Percentiles rank a stretch among this genome's conserved stretches.
phyloP scores from a whole-genome alignment of 441 rosid species.

The Populus trichocarpa region DNA sequence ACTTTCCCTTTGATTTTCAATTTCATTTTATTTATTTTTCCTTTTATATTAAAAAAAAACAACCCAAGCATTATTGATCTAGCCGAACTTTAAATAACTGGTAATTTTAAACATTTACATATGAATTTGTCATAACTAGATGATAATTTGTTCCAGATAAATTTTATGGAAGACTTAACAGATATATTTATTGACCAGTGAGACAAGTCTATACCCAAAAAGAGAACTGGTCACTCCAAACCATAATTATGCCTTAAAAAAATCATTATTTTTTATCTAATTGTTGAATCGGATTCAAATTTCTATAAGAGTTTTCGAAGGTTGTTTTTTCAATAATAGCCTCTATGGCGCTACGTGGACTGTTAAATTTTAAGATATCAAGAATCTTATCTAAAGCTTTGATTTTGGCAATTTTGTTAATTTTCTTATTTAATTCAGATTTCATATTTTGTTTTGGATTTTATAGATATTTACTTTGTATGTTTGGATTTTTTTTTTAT shows the following conservation, averaged over 20 bases:
- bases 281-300: accelerated
- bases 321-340: accelerated
- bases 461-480: too few relatives aligned
- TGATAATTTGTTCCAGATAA: accelerated
- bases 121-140: accelerated
- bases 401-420: too few relatives aligned
- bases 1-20: background rate
- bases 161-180: too few relatives aligned
- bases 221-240: accelerated
- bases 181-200: accelerated
- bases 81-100: too few relatives aligned
- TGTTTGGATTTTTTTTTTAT: too few relatives aligned
- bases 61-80: background rate
- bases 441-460: too few relatives aligned
- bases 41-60: too few relatives aligned
- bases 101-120: too few relatives aligned
- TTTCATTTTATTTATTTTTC: too few relatives aligned
- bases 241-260: accelerated
- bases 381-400: too few relatives aligned
- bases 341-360: accelerated
- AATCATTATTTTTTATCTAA: accelerated
- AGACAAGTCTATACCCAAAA: accelerated
- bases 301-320: accelerated
- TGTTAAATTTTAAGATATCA: too few relatives aligned
- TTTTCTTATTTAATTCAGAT: too few relatives aligned